A percentile compares a stretch with the other conserved stretches of the same genome.
Conservation (phyloP, 2,329 filamentous ascomycete species). For the Grosmannia penicillata region DNA sequence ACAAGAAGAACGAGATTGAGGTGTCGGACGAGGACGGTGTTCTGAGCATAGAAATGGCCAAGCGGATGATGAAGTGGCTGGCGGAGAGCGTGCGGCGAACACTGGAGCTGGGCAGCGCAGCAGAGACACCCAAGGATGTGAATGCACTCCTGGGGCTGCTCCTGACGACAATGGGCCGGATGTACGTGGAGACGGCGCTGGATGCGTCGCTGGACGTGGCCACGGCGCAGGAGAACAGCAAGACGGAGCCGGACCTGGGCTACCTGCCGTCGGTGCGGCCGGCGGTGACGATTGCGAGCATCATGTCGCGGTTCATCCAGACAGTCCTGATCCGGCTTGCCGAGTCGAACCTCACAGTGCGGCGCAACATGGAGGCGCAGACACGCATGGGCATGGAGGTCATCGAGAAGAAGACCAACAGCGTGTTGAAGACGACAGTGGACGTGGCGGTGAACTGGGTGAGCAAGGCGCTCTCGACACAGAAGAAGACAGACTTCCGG, state of each 20-base stretch:
- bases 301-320: constrained; percentile 85
- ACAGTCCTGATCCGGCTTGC: constrained; percentile 84
- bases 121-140: constrained; percentile 89
- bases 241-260: constrained; percentile 72
- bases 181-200: constrained; percentile 54
- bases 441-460: constrained; percentile 66
- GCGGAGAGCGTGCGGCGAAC: constrained; percentile 87
- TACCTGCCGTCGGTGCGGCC: constrained; percentile 69
- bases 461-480: constrained; percentile 52
- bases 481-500: constrained; percentile 81
- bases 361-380: constrained; percentile 77
- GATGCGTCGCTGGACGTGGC: constrained; percentile 62
- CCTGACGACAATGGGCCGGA: constrained; percentile 74
- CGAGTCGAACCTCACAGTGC: constrained; percentile 76
- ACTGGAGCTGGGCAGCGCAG: constrained; percentile 74
- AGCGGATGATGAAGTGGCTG: constrained; percentile 95
- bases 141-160: constrained; percentile 71
- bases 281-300: constrained; percentile 75
- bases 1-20: constrained; percentile 74
- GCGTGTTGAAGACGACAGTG: constrained; percentile 39
- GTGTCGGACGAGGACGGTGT: constrained; percentile 81
- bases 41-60: constrained; percentile 73
- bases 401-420: constrained; percentile 71
- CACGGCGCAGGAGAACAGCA: constrained; percentile 60
- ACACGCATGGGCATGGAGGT: constrained; percentile 57